Conservation (phyloP, 495 filamentous ascomycete species). For the Collariella sp. region DNA sequence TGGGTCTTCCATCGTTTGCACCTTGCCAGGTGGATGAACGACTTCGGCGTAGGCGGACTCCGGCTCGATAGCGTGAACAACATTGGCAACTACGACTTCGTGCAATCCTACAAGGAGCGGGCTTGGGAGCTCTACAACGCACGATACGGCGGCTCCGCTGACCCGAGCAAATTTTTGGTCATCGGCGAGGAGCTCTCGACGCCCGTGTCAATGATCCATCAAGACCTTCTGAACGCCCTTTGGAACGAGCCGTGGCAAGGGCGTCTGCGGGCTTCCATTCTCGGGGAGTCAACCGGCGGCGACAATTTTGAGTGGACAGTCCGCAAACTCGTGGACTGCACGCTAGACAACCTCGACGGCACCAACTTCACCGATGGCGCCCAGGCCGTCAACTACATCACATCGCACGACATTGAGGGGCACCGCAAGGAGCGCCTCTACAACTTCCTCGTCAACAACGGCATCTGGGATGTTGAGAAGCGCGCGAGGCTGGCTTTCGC, state of each 20-base stretch:
- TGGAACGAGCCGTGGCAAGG: conserved; percentile 28
- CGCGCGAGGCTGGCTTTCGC: conserved; percentile 25
- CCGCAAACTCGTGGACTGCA: conserved; percentile 23
- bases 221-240: conserved; percentile 20
- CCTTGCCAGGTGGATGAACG: conserved; percentile 26
- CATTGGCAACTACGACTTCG: conserved; percentile 26
- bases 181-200: conserved; percentile 28
- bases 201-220: conserved; percentile 20
- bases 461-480: conserved; percentile 19
- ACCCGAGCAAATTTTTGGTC: conserved; percentile 24
- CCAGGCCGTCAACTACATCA: conserved; percentile 30
- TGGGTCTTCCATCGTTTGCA: conserved; percentile 25
- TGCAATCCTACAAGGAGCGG: conserved; percentile 22
- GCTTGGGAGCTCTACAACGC: conserved; percentile 22
- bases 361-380: conserved; percentile 20
- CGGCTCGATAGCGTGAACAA: conserved; percentile 30
- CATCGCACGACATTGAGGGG: conserved; percentile 28
- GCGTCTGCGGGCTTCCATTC: conserved; percentile 16
- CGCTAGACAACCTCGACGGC: conserved; percentile 16
- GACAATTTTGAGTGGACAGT: conserved; percentile 28
- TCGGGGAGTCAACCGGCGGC: conserved; percentile 11
- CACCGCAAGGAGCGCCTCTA: conserved; percentile 24
- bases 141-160: conserved; percentile 4
- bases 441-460: conserved; percentile 20
- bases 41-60: conserved; percentile 26